phyloP scores from a whole-genome alignment of 2,329 filamentous ascomycete genomes.

The Graphilbum sp. region DNA sequence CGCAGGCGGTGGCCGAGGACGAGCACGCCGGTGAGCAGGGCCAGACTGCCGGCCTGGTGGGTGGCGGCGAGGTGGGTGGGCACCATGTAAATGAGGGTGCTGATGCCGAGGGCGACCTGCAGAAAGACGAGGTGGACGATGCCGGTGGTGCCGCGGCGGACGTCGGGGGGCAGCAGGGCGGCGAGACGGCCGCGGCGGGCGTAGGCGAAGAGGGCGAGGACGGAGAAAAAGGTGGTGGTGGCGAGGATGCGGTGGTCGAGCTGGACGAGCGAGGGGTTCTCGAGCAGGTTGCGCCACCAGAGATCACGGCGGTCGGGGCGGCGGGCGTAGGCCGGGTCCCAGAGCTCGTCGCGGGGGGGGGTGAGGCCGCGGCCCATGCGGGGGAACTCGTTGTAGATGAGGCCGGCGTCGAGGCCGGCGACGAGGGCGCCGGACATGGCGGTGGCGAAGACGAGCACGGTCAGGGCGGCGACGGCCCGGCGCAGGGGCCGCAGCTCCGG shows the following conservation, averaged over 20 bases:
- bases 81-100: constrained; percentile 84
- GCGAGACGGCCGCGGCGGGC: constrained; percentile 47
- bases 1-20: constrained; percentile 65
- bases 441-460: constrained; percentile 67
- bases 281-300: constrained; percentile 94
- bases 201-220: constrained; percentile 70
- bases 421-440: constrained; percentile 90
- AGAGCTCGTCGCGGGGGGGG: constrained; percentile 69
- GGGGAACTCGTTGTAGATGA: constrained; percentile 98
- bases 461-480: constrained; percentile 52
- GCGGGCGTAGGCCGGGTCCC: constrained; percentile 72
- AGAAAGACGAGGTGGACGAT: constrained; percentile 68
- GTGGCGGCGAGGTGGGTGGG: constrained; percentile 75
- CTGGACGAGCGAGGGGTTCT: constrained; percentile 92
- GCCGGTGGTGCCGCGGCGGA: constrained; percentile 54
- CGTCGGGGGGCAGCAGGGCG: constrained; percentile 43
- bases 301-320: constrained; percentile 64
- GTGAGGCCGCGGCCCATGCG: constrained; percentile 77
- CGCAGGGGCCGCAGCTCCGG: constrained; percentile 60
- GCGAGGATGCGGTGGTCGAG: constrained; percentile 89
- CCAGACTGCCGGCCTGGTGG: constrained; percentile 82
- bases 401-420: constrained; percentile 82
- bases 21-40: constrained; percentile 66
- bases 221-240: constrained; percentile 68
- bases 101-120: constrained; percentile 77